A percentile compares a stretch with the other conserved stretches of the same genome.
Conservation (phyloP, 75 land plant species). For the Pseudotsuga menziesii region DNA sequence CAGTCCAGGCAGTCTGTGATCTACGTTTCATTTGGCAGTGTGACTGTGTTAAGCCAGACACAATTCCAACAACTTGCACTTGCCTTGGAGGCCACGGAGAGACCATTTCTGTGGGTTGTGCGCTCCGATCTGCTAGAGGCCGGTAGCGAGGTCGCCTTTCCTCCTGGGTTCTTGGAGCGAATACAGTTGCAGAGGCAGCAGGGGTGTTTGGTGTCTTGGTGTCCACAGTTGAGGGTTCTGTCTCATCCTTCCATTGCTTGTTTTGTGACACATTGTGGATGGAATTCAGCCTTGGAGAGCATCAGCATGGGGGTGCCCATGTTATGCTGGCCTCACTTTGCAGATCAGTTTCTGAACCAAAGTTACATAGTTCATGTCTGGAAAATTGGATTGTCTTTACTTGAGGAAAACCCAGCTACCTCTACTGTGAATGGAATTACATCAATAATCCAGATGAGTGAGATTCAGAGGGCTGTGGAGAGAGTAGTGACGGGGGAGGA, state of each 20-base stretch:
- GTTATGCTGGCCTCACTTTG: constrained; percentile 8
- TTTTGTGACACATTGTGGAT: constrained; percentile 31
- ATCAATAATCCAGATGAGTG: too few species aligned
- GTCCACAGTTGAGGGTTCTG: constrained; percentile 20
- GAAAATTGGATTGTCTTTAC: constrained; percentile 3
- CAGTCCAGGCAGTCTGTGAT: constrained; percentile 21
- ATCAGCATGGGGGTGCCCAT: constrained; percentile 8
- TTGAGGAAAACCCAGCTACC: neutral
- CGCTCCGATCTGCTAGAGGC: constrained; percentile 11
- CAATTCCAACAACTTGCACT: constrained; percentile 16
- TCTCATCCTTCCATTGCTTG: constrained; percentile 19
- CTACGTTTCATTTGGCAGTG: constrained; percentile 35
- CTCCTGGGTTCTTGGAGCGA: neutral
- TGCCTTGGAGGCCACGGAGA: constrained; percentile 17
- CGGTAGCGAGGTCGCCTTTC: neutral
- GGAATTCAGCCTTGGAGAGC: constrained; percentile 27
- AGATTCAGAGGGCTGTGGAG: too few species aligned
- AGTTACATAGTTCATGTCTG: neutral
- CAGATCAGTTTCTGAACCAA: constrained; percentile 6
- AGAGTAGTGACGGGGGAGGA: too few species aligned
- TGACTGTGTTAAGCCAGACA: neutral
- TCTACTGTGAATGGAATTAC: too few species aligned
- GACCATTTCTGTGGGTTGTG: constrained; percentile 28
- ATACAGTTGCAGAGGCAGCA: neutral
- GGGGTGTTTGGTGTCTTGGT: constrained; percentile 17